phyloP scores from a whole-genome alignment of 1,284 basidiomycete species.

The Puccinia coronata region DNA sequence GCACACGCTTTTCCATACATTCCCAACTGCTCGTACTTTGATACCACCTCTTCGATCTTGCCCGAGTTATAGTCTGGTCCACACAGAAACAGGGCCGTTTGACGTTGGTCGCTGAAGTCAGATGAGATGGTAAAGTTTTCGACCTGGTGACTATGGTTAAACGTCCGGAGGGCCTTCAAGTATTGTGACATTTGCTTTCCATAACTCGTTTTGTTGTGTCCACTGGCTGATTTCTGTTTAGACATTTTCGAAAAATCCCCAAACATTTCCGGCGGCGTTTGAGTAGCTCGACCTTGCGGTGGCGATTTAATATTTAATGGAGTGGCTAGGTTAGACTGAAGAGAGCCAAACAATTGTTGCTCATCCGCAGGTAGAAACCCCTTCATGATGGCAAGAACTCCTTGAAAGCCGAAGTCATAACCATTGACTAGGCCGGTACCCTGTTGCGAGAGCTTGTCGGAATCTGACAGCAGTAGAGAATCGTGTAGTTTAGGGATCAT shows the following conservation, averaged over 20 bases:
- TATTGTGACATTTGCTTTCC: slow-evolving; percentile 28
- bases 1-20: slow-evolving; percentile 49
- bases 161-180: slow-evolving; percentile 28
- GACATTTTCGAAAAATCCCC: not conserved
- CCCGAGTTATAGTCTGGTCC: slow-evolving; percentile 42
- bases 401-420: slow-evolving; percentile 45
- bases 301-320: not conserved
- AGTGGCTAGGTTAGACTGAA: not conserved
- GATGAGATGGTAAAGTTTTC: slow-evolving; percentile 43
- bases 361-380: slow-evolving; percentile 10
- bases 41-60: slow-evolving; percentile 30
- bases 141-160: slow-evolving; percentile 39
- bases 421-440: slow-evolving; percentile 37
- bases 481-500: not conserved
- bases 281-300: not conserved
- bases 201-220: not conserved
- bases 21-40: slow-evolving; percentile 41
- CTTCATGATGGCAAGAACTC: slow-evolving; percentile 40
- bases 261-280: not conserved
- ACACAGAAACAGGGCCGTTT: slow-evolving; percentile 36
- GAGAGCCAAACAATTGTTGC: not conserved
- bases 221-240: not conserved
- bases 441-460: slow-evolving; percentile 32
- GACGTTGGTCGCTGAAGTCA: slow-evolving; percentile 37
- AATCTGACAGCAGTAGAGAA: slow-evolving; percentile 5